These are phyloP conservation scores for Sonneratia alba DNA, from an alignment of 345 rosid species.

Conservation along the genomic window DNA sequence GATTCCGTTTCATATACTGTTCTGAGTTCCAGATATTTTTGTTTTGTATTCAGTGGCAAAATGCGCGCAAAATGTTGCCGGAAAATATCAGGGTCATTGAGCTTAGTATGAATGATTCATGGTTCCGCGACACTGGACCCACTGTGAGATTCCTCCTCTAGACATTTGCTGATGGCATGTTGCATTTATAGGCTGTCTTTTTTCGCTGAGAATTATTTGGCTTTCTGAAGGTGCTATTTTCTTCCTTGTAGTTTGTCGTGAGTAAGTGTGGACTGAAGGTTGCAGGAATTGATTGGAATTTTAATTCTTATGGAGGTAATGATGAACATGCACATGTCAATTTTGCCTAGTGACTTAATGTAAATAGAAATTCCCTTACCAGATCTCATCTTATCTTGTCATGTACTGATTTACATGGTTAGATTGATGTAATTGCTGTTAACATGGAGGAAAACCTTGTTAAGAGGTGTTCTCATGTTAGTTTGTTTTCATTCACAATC, in stretches of 20 bases:
- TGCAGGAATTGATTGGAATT: slow-evolving; percentile 88
- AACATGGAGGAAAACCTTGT: neutral
- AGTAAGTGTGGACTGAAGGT: slow-evolving; percentile 32
- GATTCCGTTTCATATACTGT: neutral
- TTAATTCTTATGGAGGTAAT: slow-evolving; percentile 88
- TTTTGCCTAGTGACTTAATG: neutral
- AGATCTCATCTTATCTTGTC: neutral
- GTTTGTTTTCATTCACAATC: neutral
- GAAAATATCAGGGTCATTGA: slow-evolving; percentile 66
- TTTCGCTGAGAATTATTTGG: neutral
- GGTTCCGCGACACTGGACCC: slow-evolving; percentile 96
- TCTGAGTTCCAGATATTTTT: neutral
- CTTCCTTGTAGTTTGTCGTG: slow-evolving; percentile 49
- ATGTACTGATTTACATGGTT: neutral
- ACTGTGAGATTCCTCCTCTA: slow-evolving; percentile 45
- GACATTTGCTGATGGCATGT: neutral
- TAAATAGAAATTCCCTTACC: neutral
- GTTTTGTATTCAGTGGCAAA: slow-evolving; percentile 52
- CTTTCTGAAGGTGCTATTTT: neutral
- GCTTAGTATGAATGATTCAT: slow-evolving; percentile 91
- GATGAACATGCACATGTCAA: neutral
- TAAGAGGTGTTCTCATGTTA: neutral
- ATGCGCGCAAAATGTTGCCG: slow-evolving; percentile 70
- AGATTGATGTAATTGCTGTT: neutral
- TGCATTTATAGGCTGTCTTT: neutral